Conservation (phyloP, 2,329 filamentous ascomycete genomes). For the Fusarium scirpi region DNA sequence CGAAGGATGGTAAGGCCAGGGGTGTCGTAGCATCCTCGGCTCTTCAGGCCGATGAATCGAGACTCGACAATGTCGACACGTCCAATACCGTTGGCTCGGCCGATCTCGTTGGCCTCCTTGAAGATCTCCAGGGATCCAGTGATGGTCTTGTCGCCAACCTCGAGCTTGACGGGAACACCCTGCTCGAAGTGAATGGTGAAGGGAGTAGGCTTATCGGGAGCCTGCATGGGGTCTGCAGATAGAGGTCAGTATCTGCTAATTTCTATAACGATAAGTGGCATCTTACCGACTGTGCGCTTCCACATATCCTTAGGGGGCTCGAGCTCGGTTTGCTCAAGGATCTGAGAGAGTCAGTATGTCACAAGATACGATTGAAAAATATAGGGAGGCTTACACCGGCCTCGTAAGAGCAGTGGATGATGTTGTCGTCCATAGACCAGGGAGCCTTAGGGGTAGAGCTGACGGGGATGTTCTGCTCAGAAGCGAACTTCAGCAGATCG, state of each 20-base stretch:
- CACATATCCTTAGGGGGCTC: conserved; percentile 77
- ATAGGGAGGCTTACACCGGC: conserved; percentile 10
- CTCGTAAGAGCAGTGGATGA: conserved; percentile 36
- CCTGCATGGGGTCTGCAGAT: conserved; percentile 65
- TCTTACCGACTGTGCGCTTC: conserved; percentile 63
- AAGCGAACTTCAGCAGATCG: conserved; percentile 79
- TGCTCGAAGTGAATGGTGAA: conserved; percentile 75
- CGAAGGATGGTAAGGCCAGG: conserved; percentile 39
- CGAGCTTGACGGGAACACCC: conserved; percentile 74
- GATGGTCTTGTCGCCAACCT: conserved; percentile 63
- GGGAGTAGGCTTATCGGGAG: conserved; percentile 72
- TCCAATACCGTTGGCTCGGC: conserved; percentile 45
- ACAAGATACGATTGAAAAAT: accelerated
- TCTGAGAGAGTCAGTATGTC: background rate
- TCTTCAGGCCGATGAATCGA: conserved; percentile 33
- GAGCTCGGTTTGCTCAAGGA: conserved; percentile 62
- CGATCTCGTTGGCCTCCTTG: conserved; percentile 65
- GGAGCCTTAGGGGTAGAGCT: conserved; percentile 79
- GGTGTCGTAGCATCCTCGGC: conserved; percentile 34
- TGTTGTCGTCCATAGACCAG: conserved; percentile 66
- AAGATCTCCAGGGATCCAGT: conserved; percentile 76
- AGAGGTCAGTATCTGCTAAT: background rate
- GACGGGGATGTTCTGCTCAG: conserved; percentile 75
- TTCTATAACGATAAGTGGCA: accelerated
- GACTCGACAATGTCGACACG: conserved; percentile 43